Conservation (phyloP, 2,329 filamentous ascomycete genomes). For the Talaromyces sp. region DNA sequence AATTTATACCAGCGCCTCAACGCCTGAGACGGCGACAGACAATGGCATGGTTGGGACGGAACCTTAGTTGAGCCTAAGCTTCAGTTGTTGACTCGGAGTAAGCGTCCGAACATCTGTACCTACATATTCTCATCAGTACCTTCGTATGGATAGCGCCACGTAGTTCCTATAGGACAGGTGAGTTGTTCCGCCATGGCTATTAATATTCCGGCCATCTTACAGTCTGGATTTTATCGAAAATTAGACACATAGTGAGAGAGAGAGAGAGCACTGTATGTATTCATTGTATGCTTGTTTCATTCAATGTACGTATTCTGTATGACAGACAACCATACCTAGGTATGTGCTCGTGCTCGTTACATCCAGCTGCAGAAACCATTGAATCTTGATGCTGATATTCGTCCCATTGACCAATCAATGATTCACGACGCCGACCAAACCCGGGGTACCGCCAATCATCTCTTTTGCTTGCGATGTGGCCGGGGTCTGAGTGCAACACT, state of each 20-base stretch:
- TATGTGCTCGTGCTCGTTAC: no score
- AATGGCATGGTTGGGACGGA: not conserved
- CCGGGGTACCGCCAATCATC: conserved; percentile 4
- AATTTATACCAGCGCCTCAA: conserved; percentile 1
- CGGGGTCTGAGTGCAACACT: not conserved
- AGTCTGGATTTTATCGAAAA: not conserved
- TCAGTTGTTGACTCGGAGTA: not conserved
- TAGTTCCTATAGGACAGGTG: no score
- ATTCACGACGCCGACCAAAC: not conserved
- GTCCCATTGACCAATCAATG: conserved; percentile 1
- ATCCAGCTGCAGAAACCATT: not conserved
- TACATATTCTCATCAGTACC: not conserved
- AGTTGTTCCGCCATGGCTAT: not conserved
- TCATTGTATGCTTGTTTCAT: not conserved
- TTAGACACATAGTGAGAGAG: no score
- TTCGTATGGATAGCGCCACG: no score
- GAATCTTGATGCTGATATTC: not conserved
- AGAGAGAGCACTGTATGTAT: no score
- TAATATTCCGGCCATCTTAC: not conserved
- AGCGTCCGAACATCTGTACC: not conserved
- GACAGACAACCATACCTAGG: no score
- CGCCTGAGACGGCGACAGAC: not conserved
- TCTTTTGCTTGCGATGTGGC: not conserved
- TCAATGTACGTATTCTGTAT: not conserved
- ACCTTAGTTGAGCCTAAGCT: not conserved